Evolutionary conservation across 2,329 filamentous ascomycete species (phyloP).

Genomic region (Nigrograna mackinnonii): DNA sequence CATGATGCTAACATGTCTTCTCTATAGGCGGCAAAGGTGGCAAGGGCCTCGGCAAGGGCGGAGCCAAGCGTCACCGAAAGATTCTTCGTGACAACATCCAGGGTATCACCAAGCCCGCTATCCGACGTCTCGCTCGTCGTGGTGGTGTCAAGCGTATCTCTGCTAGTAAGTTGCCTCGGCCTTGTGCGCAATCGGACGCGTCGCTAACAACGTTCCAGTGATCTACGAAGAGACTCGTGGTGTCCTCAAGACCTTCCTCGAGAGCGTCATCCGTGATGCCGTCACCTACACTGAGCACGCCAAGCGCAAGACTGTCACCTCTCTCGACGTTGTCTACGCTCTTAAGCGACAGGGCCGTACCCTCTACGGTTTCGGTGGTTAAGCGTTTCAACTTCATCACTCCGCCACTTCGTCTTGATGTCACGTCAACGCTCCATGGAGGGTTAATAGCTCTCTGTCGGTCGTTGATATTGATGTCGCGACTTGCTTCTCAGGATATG

Average conservation of each 20-base stretch:
- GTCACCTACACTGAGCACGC: conserved; percentile 81
- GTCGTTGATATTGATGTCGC: conserved; percentile 18
- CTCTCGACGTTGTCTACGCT: conserved; percentile 66
- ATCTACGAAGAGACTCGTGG: conserved; percentile 80
- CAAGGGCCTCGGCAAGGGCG: conserved; percentile 59
- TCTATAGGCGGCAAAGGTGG: conserved; percentile 56
- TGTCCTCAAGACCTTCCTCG: conserved; percentile 78
- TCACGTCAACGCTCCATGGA: too few species aligned
- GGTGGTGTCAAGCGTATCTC: conserved; percentile 58
- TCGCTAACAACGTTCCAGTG: conserved; percentile 51
- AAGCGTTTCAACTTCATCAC: conserved; percentile 44
- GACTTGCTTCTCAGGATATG: conserved; percentile 24
- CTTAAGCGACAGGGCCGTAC: conserved; percentile 69
- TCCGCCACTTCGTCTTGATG: conserved; percentile 2
- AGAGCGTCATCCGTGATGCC: conserved; percentile 75
- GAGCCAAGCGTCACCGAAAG: conserved; percentile 59
- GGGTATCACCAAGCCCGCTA: conserved; percentile 59
- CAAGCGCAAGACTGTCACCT: conserved; percentile 79
- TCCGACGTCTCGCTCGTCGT: conserved; percentile 59
- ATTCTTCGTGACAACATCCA: conserved; percentile 61
- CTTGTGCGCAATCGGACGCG: conserved; percentile 1
- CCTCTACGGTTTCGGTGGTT: conserved; percentile 90
- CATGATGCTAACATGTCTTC: conserved; percentile 36
- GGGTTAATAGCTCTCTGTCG: conserved; percentile 13
- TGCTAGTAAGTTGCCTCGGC: conserved; percentile 44